Evolutionary conservation across 768 basidiomycete genomes (phyloP).

Genomic region (Leccinum aurantiacum): DNA sequence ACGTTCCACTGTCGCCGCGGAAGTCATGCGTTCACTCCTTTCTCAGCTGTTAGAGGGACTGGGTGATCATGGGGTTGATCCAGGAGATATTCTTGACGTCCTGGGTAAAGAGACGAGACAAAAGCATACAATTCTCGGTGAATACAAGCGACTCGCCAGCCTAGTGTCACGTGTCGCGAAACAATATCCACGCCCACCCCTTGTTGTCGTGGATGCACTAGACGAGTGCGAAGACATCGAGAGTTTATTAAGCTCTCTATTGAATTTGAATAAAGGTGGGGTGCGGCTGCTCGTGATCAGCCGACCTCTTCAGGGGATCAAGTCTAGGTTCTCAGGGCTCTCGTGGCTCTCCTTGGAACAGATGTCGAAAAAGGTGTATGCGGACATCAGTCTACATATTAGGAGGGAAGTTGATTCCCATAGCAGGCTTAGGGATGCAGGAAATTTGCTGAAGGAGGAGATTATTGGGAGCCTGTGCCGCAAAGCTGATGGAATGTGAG

Average conservation of each 20-base stretch:
- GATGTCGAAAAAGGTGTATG: background rate
- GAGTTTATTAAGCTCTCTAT: background rate
- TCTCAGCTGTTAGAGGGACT: background rate
- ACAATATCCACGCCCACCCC: background rate
- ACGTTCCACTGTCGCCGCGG: background rate
- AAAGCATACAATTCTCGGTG: background rate
- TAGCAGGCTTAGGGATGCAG: slow-evolving; percentile 1
- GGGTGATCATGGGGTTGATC: background rate
- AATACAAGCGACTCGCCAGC: background rate
- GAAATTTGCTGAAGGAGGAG: slow-evolving; percentile 2
- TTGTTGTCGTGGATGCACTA: slow-evolving; percentile 14
- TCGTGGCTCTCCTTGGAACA: slow-evolving; percentile 7
- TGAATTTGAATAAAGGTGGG: background rate
- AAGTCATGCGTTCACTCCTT: background rate
- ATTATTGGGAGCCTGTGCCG: background rate
- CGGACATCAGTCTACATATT: slow-evolving; percentile 9
- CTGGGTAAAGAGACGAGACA: background rate
- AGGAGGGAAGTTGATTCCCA: slow-evolving; percentile 9
- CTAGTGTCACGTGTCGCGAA: background rate
- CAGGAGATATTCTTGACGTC: background rate
- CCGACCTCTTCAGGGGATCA: slow-evolving; percentile 5
- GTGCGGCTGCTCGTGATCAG: slow-evolving; percentile 13
- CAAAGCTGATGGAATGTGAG: slow-evolving; percentile 15
- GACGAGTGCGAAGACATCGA: slow-evolving; percentile 20
- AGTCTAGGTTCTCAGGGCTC: background rate